phyloP scores from a whole-genome alignment of 106 monocot species.

The Dioscorea alata region DNA sequence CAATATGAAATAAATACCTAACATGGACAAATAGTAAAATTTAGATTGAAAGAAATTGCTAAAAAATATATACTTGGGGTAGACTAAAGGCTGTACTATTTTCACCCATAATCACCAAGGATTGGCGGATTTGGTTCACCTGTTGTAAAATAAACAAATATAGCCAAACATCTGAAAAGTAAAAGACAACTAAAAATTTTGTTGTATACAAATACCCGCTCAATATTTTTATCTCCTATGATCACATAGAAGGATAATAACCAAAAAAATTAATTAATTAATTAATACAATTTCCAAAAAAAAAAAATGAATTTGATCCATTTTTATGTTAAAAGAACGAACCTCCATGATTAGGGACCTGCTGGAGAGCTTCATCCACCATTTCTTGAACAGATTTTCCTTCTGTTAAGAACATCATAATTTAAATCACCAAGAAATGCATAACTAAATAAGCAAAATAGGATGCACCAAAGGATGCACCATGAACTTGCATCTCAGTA shows the following conservation, averaged over 20 bases:
- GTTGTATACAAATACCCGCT: no score
- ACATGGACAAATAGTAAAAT: no score
- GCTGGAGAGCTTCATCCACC: constrained; percentile 91
- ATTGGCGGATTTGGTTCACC: constrained; percentile 79
- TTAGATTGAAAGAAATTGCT: no score
- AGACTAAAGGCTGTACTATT: constrained; percentile 91
- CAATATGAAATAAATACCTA: no score
- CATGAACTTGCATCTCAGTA: no score
- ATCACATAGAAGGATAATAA: constrained; percentile 10
- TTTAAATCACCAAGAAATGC: no score
- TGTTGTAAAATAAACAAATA: no score
- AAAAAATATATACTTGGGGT: constrained; percentile 61
- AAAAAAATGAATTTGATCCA: not conserved
- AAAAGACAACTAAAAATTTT: no score
- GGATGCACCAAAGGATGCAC: no score
- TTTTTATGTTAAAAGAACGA: constrained; percentile 9
- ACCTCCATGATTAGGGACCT: constrained; percentile 81
- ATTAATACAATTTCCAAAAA: not conserved
- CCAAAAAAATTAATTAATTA: not conserved
- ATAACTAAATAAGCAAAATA: no score
- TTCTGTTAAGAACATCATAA: constrained; percentile 46
- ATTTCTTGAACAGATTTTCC: constrained; percentile 93
- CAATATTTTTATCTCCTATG: no score
- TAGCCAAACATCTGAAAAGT: no score
- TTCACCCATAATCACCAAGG: constrained; percentile 69